Conservation (phyloP, 441 rosid species). For the Erodium texanum region DNA sequence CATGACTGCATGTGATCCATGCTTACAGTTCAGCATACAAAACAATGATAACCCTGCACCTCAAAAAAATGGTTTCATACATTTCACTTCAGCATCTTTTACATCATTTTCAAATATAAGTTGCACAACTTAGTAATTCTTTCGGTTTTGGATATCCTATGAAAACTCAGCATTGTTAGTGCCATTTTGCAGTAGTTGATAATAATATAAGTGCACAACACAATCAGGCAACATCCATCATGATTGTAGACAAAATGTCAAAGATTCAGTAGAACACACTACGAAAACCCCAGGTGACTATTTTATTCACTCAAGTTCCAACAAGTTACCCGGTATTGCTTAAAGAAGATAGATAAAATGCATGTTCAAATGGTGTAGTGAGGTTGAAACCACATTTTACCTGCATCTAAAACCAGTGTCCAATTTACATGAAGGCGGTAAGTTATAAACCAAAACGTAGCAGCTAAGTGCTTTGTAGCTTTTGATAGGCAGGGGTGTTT, state of each 20-base stretch:
- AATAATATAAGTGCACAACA: background rate
- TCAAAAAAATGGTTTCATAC: background rate
- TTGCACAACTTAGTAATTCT: background rate
- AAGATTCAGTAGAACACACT: background rate
- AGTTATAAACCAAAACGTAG: background rate
- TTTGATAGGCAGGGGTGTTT: background rate
- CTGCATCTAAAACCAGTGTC: background rate
- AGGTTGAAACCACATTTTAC: slow-evolving; percentile 4
- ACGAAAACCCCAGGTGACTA: background rate
- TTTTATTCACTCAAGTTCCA: background rate
- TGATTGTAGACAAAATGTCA: background rate
- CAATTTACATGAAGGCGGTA: background rate
- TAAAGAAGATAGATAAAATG: background rate
- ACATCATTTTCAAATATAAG: background rate
- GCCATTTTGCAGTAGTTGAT: background rate
- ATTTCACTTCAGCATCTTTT: background rate
- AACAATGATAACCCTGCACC: background rate
- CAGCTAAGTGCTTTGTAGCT: background rate
- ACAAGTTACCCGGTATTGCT: background rate
- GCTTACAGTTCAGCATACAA: background rate
- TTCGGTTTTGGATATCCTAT: background rate
- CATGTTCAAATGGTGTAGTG: background rate
- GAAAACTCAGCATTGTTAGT: background rate
- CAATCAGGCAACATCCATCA: background rate
- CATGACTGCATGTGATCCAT: background rate